phyloP scores from a whole-genome alignment of 2,329 filamentous ascomycete genomes.

The Rutstroemia sp. region DNA sequence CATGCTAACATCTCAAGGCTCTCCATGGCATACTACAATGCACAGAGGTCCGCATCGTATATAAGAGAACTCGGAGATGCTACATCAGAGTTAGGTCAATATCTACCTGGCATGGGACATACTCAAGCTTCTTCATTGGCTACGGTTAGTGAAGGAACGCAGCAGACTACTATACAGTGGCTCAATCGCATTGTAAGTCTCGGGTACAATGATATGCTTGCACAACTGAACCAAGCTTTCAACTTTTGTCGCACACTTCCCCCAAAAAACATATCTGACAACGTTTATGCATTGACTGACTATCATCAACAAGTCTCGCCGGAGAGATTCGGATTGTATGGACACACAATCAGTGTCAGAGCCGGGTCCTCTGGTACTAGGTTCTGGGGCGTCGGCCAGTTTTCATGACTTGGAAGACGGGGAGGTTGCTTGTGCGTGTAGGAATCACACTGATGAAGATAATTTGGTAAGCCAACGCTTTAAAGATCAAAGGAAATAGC shows the following conservation, averaged over 20 bases:
- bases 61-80: too few species aligned
- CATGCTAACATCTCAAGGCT: background rate
- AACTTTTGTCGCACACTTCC: too few species aligned
- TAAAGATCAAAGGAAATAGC: background rate
- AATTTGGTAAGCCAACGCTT: background rate
- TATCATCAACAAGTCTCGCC: too few species aligned
- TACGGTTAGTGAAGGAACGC: background rate
- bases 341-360: too few species aligned
- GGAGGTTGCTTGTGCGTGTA: background rate
- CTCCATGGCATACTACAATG: background rate
- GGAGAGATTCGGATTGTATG: too few species aligned
- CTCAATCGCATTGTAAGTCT: conserved; percentile 4
- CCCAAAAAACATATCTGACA: too few species aligned
- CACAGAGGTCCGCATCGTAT: background rate
- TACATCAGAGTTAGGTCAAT: background rate
- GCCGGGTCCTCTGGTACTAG: too few species aligned
- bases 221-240: too few species aligned
- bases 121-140: background rate
- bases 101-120: background rate
- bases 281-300: too few species aligned
- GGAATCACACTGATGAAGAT: background rate
- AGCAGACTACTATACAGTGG: conserved; percentile 2
- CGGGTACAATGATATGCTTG: background rate
- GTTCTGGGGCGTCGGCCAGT: background rate
- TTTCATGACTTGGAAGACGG: background rate